Evolutionary conservation across 2,329 filamentous ascomycete species (phyloP), one percentile per base, ranked within the genome.

Genomic region (Exserohilum rostratum): DNA sequence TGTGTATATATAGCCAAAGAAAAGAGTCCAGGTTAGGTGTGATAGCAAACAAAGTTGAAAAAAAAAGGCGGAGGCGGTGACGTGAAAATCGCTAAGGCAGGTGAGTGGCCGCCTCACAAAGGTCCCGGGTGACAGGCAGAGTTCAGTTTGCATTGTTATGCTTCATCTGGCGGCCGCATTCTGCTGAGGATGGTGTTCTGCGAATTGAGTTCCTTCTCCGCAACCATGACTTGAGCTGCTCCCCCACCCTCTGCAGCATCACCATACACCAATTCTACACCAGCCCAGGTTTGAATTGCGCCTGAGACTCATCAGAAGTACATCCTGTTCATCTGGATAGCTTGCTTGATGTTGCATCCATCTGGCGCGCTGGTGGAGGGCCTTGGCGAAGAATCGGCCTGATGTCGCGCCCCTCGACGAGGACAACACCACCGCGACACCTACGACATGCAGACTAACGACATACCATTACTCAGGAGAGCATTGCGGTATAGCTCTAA

Each of bases 301-400:
- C n/a, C 12, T 25, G 13, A n/a, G 22, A 22, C 17, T 3, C 12
- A 33, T 5, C n/a, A 27, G 13, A 3, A 17, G 20, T 31, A n/a
- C 38, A 34, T 17, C 18, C 12, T 31, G 43, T 33, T 20, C 25
- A 25, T 31, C 12, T 29, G 17, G 20, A 17, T 12, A 44, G 42
- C 31, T 46, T 27, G 31, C 29, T 17, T 38, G 31, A 43, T 55
- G 43, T 27, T 55, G 53, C 38, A 34, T 43, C 22, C 37, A 51
- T 44, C 27, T 22, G 43, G 37, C 11, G 31, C 43, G 33, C 48
- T 37, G 25, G 43, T 15, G 43, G 49, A 27, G 31, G 22, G 43
- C 48, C 48, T 52, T 38, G 30, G 43, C 48, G 37, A 30, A 15
- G 39, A 51, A 13, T 43, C 44, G 35, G 22, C 37, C 42, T 15